Base-by-base conservation (phyloP, 2,329 filamentous ascomycete genomes). In the Aureobasidium sp. region DNA sequence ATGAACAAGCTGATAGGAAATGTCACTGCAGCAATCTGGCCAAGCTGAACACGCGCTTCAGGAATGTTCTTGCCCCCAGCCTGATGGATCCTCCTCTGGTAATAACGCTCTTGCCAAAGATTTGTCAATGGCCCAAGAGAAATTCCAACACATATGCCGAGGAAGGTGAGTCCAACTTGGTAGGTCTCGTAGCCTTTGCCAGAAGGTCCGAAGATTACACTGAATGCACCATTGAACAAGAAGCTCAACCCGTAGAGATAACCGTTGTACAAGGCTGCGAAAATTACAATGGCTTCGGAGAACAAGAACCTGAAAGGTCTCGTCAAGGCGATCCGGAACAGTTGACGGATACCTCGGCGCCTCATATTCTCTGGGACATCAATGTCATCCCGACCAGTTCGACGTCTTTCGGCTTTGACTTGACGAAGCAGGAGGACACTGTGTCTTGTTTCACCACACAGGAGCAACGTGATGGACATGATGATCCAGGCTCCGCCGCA, bases 261-360 rank as follows among this genome's bases (percentile, higher is more conserved):
- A 7, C 77, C 78, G 52, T 80, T 72, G 67, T 77, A 80, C 1
- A 79, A 64, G 1, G 79, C 78, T 17, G 72, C 74, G 41, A 79
- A 79, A n/a, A 78, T 72, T 34, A 79, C 75, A 39, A 81, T 80
- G 27, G 77, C 75, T 66, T 80, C 78, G 0, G 76, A 75, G 9
- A 71, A 73, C 4, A 80, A 65, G 53, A 80, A 80, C 1, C 76
- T 70, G 60, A 80, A 79, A 0, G 79, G 79, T 22, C 79, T 69
- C n/a, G 74, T 71, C 9, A 81, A 70, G 14, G 78, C 72, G 5
- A 74, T 73, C 2, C 70, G 68, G 58, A 80, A 77, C 4, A 80
- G 66, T 41, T 76, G 72, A 25, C 70, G 72, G 5, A 73, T 65
- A 22, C 72, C 70, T 41, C 71, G 69, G 48, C 75, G 74, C 62